Conservation (phyloP, 768 basidiomycete genomes). For the Russula sp. region DNA sequence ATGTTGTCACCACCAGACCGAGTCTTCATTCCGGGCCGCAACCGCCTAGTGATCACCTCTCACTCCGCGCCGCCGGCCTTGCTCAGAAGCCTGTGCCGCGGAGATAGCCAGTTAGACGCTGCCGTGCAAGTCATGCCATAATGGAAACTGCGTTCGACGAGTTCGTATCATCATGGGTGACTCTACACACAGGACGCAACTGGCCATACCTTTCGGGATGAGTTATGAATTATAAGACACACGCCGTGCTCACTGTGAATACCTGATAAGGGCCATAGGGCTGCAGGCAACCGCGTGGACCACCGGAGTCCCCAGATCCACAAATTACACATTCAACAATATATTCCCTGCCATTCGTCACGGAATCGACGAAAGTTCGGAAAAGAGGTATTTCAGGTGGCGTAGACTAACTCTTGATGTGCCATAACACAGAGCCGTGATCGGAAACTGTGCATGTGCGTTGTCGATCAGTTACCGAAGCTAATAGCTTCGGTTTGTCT, state of each 20-base stretch:
- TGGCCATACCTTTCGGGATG: background rate
- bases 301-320: no score
- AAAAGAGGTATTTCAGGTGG: background rate
- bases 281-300: no score
- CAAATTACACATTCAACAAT: background rate
- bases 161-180: background rate
- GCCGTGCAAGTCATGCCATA: background rate
- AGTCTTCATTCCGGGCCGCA: background rate
- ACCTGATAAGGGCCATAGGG: background rate
- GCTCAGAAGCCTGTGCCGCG: background rate
- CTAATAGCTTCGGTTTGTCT: background rate
- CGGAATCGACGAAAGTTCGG: background rate
- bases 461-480: background rate
- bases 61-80: no score
- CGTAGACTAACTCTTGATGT: background rate
- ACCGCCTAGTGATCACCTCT: no score
- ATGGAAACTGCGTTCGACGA: background rate
- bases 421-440: background rate
- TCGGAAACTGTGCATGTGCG: background rate
- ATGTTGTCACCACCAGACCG: no score
- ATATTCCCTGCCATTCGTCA: background rate
- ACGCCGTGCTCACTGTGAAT: no score
- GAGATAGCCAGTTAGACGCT: background rate
- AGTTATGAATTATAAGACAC: background rate
- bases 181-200: background rate